Evolutionary conservation across 768 basidiomycete species (phyloP).

Genomic region (Russula lepida): DNA sequence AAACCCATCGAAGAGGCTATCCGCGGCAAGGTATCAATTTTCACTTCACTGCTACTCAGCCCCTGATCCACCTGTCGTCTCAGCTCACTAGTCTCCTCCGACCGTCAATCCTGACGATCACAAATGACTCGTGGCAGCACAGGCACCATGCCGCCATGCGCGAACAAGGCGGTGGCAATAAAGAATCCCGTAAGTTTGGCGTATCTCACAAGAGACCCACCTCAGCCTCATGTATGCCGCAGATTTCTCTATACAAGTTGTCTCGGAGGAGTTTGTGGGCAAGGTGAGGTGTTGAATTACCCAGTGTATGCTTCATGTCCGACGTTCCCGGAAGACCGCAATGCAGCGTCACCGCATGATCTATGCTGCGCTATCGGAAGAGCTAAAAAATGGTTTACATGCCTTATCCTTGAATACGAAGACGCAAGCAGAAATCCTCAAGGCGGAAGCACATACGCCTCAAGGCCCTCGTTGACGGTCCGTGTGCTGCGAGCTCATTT

Average conservation of each 20-base stretch:
- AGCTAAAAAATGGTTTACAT: slow-evolving; percentile 64
- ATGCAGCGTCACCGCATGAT: slow-evolving; percentile 80
- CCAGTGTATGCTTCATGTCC: slow-evolving; percentile 9
- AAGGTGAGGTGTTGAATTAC: slow-evolving; percentile 42
- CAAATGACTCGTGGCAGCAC: slow-evolving; percentile 81
- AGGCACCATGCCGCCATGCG: slow-evolving; percentile 80
- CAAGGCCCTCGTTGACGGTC: slow-evolving; percentile 15
- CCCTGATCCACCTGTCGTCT: slow-evolving; percentile 19
- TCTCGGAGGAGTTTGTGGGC: slow-evolving; percentile 63
- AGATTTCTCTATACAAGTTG: slow-evolving; percentile 75
- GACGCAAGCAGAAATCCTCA: slow-evolving; percentile 45
- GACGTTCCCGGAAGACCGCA: slow-evolving; percentile 39
- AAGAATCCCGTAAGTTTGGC: slow-evolving; percentile 66
- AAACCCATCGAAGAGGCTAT: slow-evolving; percentile 19
- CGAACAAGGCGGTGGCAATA: slow-evolving; percentile 53
- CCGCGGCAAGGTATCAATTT: slow-evolving; percentile 19
- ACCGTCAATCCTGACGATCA: slow-evolving; percentile 56
- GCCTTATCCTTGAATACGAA: slow-evolving; percentile 69
- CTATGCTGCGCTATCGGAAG: slow-evolving; percentile 61
- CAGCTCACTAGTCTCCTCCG: slow-evolving; percentile 56
- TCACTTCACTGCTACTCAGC: slow-evolving; percentile 4
- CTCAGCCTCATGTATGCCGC: slow-evolving; percentile 4
- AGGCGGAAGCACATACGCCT: slow-evolving; percentile 16
- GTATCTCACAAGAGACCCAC: slow-evolving; percentile 19
- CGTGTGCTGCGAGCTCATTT: neutral